Conservation (phyloP, 352 stramenopile species). For the Phytopythium helicoides region DNA sequence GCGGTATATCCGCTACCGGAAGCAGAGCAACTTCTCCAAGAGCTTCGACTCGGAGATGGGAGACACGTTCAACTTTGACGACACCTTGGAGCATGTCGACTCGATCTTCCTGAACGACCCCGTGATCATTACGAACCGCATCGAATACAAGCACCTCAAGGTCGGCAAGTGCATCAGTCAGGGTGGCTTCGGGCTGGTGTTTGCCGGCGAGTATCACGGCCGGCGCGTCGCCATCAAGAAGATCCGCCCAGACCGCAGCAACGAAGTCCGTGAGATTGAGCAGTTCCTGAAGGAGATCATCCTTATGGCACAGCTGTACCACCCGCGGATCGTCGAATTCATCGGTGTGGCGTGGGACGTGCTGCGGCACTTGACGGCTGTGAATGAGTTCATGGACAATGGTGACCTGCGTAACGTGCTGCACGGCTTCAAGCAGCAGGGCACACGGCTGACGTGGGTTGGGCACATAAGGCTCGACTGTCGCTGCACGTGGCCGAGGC, state of each 20-base stretch:
- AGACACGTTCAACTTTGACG: slow-evolving; percentile 25
- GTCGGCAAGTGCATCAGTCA: slow-evolving; percentile 31
- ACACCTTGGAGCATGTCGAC: slow-evolving; percentile 17
- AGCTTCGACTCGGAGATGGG: slow-evolving; percentile 6
- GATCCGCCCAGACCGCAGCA: slow-evolving; percentile 27
- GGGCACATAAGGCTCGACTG: slow-evolving; percentile 36
- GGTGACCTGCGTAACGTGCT: slow-evolving; percentile 46
- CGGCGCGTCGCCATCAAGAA: slow-evolving; percentile 42
- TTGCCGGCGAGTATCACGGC: slow-evolving; percentile 28
- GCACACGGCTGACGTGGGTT: slow-evolving; percentile 24
- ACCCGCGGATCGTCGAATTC: slow-evolving; percentile 41
- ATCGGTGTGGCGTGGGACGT: slow-evolving; percentile 43
- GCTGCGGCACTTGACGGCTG: slow-evolving; percentile 30
- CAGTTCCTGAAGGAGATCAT: slow-evolving; percentile 41
- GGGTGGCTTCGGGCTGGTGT: slow-evolving; percentile 48
- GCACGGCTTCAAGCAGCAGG: slow-evolving; percentile 27
- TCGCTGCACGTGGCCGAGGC: slow-evolving; percentile 45
- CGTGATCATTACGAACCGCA: slow-evolving; percentile 37
- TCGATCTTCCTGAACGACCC: slow-evolving; percentile 36
- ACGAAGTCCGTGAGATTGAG: slow-evolving; percentile 29
- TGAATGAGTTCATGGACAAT: slow-evolving; percentile 49
- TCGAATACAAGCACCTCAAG: slow-evolving; percentile 42
- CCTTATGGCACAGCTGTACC: slow-evolving; percentile 34
- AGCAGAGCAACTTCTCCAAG: slow-evolving; percentile 1
- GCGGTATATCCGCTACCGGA: neutral